Conservation (phyloP, 345 rosid species). For the Salix arbutifolia region DNA sequence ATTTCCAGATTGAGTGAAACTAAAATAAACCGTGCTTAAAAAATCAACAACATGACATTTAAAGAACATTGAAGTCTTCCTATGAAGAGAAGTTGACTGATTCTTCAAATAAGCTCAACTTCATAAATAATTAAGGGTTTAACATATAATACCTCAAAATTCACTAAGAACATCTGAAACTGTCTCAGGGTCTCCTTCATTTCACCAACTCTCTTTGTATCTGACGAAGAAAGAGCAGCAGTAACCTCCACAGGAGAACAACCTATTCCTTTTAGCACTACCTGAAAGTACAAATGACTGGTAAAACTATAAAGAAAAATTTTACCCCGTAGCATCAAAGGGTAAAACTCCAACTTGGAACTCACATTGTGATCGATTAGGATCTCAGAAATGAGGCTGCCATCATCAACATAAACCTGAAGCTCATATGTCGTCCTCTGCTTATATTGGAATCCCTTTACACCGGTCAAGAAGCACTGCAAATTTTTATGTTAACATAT, state of each 20-base stretch:
- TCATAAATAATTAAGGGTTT: not conserved
- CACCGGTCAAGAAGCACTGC: slow-evolving; percentile 92
- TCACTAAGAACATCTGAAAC: slow-evolving; percentile 59
- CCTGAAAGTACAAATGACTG: slow-evolving; percentile 37
- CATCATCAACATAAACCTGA: slow-evolving; percentile 74
- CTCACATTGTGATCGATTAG: slow-evolving; percentile 73
- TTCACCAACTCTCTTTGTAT: slow-evolving; percentile 30
- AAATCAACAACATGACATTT: not conserved
- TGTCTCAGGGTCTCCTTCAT: slow-evolving; percentile 66
- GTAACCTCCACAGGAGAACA: slow-evolving; percentile 71
- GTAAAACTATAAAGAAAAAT: slow-evolving; percentile 8
- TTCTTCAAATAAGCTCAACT: not conserved
- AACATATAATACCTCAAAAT: slow-evolving; percentile 62
- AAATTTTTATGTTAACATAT: slow-evolving; percentile 3
- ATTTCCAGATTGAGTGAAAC: not conserved
- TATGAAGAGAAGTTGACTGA: not conserved
- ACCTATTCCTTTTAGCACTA: slow-evolving; percentile 70
- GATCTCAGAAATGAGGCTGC: slow-evolving; percentile 89
- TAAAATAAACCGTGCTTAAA: not conserved
- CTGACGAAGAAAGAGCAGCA: slow-evolving; percentile 72
- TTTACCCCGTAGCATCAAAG: not conserved
- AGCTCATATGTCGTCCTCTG: slow-evolving; percentile 63
- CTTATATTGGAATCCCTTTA: slow-evolving; percentile 70
- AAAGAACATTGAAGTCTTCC: not conserved
- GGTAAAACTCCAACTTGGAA: slow-evolving; percentile 15